Base-by-base conservation (phyloP, 495 filamentous ascomycete species). In the Tuber umbilicatum region DNA sequence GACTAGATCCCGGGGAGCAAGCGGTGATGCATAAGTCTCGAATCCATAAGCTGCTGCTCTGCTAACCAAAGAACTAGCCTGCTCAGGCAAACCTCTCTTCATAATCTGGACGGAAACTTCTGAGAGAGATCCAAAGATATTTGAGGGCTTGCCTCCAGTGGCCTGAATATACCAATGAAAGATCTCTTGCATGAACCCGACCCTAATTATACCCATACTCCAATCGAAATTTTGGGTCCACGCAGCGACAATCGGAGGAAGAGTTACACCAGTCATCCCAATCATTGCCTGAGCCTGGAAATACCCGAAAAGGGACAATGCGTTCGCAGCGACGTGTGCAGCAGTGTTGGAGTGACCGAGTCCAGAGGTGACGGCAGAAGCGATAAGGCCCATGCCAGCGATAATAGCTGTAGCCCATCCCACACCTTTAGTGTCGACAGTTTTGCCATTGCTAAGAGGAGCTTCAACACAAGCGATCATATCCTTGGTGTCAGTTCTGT, bases 141-240 rank as follows among this genome's bases (percentile, higher is more conserved):
- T 92, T 19, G 94, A 90, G 19, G 95, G 92, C 37, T 88, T 92
- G 72, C 95, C 95, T 45, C 95, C 95, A 6, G 95, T 99, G 19
- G 95, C 86, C 41, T 94, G 91, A 84, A 97, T 95, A 83, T 98
- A 99, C 95, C 95, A 99, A 42, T 93, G 96, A 72, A 92, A 90
- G 76, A 97, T 93, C 42, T 86, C 85, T 83, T 99, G 92, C 82
- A 98, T 87, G 84, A 98, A 99, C 64, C 86, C 86, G 74, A 99
- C 88, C 71, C 88, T 88, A 81, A 99, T 97, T 81, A 99, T 94
- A 80, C 95, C 95, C 93, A 99, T 96, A 83, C 90, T 94, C 95
- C 95, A 99, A 83, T 94, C 91, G 86, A 98, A 97, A 82, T 98
- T 95, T 86, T 98, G 94, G 0, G 94, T 97, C 95, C 95, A 99